phyloP scores from a whole-genome alignment of 768 basidiomycete species.

The Kwoniella sp. region DNA sequence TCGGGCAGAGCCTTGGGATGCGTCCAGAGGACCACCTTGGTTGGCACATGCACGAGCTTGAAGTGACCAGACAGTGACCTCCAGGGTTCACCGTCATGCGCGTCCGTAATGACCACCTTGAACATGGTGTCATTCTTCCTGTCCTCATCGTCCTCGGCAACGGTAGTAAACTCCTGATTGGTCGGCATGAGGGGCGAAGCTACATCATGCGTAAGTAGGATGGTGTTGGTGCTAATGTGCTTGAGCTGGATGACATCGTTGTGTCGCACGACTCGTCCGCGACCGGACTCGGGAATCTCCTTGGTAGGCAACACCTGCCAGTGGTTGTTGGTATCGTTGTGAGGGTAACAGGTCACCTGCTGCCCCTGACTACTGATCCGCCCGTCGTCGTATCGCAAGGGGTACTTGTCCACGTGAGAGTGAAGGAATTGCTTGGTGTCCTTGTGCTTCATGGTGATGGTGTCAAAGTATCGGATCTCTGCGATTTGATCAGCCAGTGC shows the following conservation, averaged over 20 bases:
- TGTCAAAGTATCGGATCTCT: constrained; percentile 95
- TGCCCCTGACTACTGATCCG: constrained; percentile 95
- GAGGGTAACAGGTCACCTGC: constrained; percentile 91
- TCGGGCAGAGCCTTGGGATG: constrained; percentile 74
- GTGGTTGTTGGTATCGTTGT: constrained; percentile 88
- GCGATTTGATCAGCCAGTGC: too few relatives aligned
- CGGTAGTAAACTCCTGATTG: constrained; percentile 97
- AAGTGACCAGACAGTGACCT: constrained; percentile 93
- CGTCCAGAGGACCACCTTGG: constrained; percentile 92
- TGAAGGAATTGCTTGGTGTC: constrained; percentile 90
- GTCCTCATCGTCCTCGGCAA: constrained; percentile 69
- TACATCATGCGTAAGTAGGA: constrained; percentile 92
- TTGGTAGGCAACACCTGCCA: constrained; percentile 96
- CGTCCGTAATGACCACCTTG: constrained; percentile 67
- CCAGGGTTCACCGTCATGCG: constrained; percentile 73
- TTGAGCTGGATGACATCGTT: constrained; percentile 82
- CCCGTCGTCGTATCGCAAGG: constrained; percentile 89
- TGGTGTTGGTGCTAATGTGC: constrained; percentile 75
- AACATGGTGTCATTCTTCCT: constrained; percentile 88
- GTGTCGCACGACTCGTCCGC: constrained; percentile 85
- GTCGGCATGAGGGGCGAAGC: constrained; percentile 95
- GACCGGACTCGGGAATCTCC: constrained; percentile 86
- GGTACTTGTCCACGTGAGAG: constrained; percentile 86
- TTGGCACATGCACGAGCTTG: constrained; percentile 79
- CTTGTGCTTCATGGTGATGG: constrained; percentile 79